phyloP scores from a whole-genome alignment of 345 rosid species.

The Acer yangbiense region DNA sequence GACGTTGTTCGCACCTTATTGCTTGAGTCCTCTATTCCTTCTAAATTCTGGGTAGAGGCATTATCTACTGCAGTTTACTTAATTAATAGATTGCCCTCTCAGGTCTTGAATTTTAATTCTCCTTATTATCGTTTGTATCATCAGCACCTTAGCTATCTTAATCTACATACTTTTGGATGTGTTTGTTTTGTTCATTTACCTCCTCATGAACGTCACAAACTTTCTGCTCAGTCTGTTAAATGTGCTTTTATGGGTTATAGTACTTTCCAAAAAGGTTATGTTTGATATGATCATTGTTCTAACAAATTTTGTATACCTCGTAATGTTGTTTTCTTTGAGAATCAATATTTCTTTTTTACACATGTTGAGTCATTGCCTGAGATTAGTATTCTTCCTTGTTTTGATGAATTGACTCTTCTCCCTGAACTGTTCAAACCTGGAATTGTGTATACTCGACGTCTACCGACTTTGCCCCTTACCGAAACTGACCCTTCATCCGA shows the following conservation, averaged over 20 bases:
- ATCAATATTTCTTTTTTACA: not conserved
- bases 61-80: constrained; percentile 9
- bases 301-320: not conserved
- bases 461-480: no score
- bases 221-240: not conserved
- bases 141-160: not conserved
- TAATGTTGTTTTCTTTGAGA: not conserved
- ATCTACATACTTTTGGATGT: constrained; percentile 8
- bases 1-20: constrained; percentile 11
- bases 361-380: no score
- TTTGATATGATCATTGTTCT: constrained; percentile 8
- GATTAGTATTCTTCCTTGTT: no score
- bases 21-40: not conserved
- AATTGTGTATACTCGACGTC: no score
- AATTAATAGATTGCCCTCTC: not conserved
- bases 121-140: not conserved
- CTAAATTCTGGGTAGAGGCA: constrained; percentile 10
- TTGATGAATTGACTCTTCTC: no score
- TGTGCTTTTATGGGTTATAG: constrained; percentile 17
- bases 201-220: not conserved
- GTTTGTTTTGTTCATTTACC: constrained; percentile 14
- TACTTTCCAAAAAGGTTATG: not conserved
- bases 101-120: not conserved
- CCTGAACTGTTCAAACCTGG: no score
- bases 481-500: no score